Base-by-base conservation (phyloP, 139 green algal genomes). In the Marvania coccoides region DNA sequence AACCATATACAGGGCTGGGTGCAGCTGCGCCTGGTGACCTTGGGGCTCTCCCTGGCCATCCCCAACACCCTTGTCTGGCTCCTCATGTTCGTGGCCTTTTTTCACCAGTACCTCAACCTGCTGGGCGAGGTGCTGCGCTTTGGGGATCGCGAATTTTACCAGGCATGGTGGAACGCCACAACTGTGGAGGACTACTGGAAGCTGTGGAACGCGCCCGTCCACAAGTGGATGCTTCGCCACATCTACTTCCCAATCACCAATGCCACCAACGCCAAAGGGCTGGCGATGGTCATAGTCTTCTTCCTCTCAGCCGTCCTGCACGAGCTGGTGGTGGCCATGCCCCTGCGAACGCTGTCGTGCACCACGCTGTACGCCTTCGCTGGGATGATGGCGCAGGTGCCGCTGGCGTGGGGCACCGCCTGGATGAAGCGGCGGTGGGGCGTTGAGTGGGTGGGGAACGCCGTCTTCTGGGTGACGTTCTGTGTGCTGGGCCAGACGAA, bases 401-500 rank as follows among this genome's bases (percentile, higher is more conserved):
- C 87, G 0, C 64, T 93, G 14, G 83, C 93, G 36, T 60, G 68
- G 6, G n/a, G 82, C 2, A 93, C 82, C 0, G 81, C 85, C 15
- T 65, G 60, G 15, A 59, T 93, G 2, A 79, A 87, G 34, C 68
- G 73, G 31, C 58, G 55, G 9, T 26, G 85, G 0, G 69, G 79
- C 12, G 83, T 51, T 30, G 76, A 85, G 34, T 51, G 64, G 29
- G 14, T 78, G 5, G 87, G 88, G 47, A 95, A 96, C 72, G 72
- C 86, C 30, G 81, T 94, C 28, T 96, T 96, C 76, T 96, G 89
- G 91, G 42, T 94, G 2, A 80, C 80, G 7, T 97, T 97, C 61
- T 96, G 88, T 61, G 81, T 97, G 14, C 48, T 97, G 26, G 91
- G 91, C 3, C 91, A 97, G 74, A 90, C 91, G 4, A 73, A 91